phyloP scores from a whole-genome alignment of 2,329 filamentous ascomycete genomes.

The Chaetomium olivaceum region DNA sequence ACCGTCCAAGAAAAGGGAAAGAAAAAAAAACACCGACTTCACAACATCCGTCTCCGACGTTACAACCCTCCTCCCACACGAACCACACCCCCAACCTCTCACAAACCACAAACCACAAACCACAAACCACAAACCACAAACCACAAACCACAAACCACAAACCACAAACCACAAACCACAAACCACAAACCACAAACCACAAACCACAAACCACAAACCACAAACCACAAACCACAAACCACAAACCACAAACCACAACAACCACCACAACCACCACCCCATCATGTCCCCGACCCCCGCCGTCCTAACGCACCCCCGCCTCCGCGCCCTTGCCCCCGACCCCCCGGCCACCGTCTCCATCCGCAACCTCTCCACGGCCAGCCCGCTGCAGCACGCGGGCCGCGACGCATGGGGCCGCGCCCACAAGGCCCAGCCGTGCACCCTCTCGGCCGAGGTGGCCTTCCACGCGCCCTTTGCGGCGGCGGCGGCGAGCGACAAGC shows the following conservation, averaged over 20 bases:
- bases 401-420: slow-evolving; percentile 68
- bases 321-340: slow-evolving; percentile 45
- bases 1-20: background rate
- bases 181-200: background rate
- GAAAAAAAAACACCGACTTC: background rate
- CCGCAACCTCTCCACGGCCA: slow-evolving; percentile 59
- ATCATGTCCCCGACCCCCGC: background rate
- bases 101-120: background rate
- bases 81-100: background rate
- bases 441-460: slow-evolving; percentile 60
- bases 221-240: background rate
- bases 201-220: background rate
- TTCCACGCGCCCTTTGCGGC: slow-evolving; percentile 58
- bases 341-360: slow-evolving; percentile 59
- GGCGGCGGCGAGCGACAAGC: slow-evolving; percentile 59
- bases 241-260: background rate
- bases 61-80: background rate
- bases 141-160: background rate
- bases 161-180: background rate
- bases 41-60: background rate
- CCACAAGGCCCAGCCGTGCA: slow-evolving; percentile 60
- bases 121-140: background rate
- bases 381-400: slow-evolving; percentile 53
- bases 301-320: slow-evolving; percentile 42
- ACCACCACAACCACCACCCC: background rate